A percentile compares a stretch with the other conserved stretches of the same genome.
These are phyloP conservation scores for Tetragonia tetragonoides DNA, from an alignment of 148 eudicot genomes.

Conservation along the genomic window DNA sequence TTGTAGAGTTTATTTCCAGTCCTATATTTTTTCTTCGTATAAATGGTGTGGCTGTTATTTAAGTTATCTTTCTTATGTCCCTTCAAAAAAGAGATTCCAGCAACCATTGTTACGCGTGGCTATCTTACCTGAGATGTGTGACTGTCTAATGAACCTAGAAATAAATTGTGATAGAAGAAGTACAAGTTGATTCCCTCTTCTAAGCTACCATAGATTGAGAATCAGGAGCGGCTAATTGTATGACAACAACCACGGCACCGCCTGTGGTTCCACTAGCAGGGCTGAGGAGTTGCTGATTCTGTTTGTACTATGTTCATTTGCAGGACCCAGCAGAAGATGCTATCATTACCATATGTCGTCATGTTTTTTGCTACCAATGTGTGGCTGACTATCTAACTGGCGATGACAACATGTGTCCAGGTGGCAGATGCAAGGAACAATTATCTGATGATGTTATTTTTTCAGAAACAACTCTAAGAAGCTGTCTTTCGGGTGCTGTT, in stretches of 20 bases:
- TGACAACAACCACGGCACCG: background rate
- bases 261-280: background rate
- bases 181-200: background rate
- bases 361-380: conserved; percentile 94
- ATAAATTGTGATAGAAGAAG: background rate
- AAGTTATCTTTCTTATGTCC: too few relatives aligned
- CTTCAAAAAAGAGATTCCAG: too few relatives aligned
- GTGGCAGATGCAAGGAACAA: conserved; percentile 68
- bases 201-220: background rate
- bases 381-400: conserved; percentile 72
- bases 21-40: too few relatives aligned
- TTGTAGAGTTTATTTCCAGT: background rate
- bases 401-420: conserved; percentile 87
- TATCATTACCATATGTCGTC: conserved; percentile 83
- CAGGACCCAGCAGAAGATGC: conserved; percentile 99
- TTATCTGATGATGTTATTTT: conserved; percentile 72
- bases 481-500: conserved; percentile 58
- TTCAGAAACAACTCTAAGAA: conserved; percentile 64
- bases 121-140: background rate
- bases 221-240: background rate
- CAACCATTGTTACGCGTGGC: background rate
- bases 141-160: too few relatives aligned
- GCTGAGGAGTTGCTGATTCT: background rate
- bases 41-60: too few relatives aligned
- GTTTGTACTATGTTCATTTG: conserved; percentile 20